These are phyloP conservation scores for Termitomyces sp. DNA, from an alignment of 768 basidiomycete genomes.

Conservation along the genomic window DNA sequence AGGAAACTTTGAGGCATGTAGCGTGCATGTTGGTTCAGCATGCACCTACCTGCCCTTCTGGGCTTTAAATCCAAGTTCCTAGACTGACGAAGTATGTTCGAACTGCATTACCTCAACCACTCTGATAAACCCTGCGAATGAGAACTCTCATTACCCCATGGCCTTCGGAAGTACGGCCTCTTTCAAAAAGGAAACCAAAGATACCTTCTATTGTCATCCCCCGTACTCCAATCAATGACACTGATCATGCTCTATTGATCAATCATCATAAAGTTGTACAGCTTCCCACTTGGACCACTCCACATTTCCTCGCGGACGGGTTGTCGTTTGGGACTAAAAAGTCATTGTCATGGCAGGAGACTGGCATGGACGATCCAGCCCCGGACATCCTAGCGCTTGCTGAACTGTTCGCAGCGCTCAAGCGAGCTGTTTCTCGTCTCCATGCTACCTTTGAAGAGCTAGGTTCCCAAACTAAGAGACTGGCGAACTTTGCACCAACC, in stretches of 20 bases:
- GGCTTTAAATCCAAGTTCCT: not conserved
- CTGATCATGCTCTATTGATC: not conserved
- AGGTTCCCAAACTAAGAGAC: slow-evolving; percentile 36
- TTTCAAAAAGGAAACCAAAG: slow-evolving; percentile 12
- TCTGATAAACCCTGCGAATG: not conserved
- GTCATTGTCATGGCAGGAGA: not conserved
- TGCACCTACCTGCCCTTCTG: not conserved
- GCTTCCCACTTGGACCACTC: slow-evolving; percentile 2
- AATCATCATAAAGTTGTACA: slow-evolving; percentile 1
- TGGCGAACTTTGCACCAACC: slow-evolving; percentile 38
- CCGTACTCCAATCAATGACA: slow-evolving; percentile 9
- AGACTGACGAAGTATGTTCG: not conserved
- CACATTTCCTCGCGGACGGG: not conserved
- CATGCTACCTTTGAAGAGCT: slow-evolving; percentile 38
- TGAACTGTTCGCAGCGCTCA: slow-evolving; percentile 41
- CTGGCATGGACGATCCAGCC: slow-evolving; percentile 3
- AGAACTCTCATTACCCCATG: slow-evolving; percentile 5
- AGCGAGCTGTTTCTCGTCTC: slow-evolving; percentile 32
- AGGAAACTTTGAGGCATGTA: too few species aligned
- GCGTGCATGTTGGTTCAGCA: not conserved
- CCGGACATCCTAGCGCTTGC: slow-evolving; percentile 37
- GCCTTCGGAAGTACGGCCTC: not conserved
- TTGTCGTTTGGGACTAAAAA: not conserved
- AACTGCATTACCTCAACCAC: not conserved
- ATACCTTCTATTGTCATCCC: slow-evolving; percentile 22